phyloP scores from a whole-genome alignment of 176 grass and related monocot species.

The Musa beccarii region DNA sequence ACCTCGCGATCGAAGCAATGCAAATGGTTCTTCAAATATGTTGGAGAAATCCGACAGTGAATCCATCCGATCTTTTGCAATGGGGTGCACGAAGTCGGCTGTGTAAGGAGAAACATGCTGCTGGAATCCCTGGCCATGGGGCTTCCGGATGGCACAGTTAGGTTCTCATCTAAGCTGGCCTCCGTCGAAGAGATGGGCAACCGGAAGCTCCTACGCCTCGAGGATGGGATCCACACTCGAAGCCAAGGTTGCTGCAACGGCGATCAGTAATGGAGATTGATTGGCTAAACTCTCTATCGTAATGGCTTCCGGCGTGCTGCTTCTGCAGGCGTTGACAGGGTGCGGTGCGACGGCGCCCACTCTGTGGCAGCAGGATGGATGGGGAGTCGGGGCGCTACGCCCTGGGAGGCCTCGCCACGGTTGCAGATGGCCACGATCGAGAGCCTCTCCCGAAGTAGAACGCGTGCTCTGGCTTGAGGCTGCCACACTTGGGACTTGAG shows the following conservation, averaged over 20 bases:
- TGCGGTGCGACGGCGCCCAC: slow-evolving; percentile 65
- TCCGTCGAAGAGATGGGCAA: slow-evolving; percentile 32
- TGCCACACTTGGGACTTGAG: neutral
- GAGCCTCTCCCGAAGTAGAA: slow-evolving; percentile 36
- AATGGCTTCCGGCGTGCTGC: neutral
- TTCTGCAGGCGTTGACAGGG: slow-evolving; percentile 40
- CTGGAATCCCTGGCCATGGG: slow-evolving; percentile 54
- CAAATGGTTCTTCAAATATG: neutral
- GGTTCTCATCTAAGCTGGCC: slow-evolving; percentile 53
- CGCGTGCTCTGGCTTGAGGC: slow-evolving; percentile 37
- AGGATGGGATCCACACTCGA: slow-evolving; percentile 54
- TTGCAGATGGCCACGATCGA: slow-evolving; percentile 27
- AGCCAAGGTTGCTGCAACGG: slow-evolving; percentile 36
- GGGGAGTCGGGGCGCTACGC: slow-evolving; percentile 29
- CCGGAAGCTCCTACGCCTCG: slow-evolving; percentile 29
- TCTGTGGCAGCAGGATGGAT: slow-evolving; percentile 54
- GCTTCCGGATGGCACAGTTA: slow-evolving; percentile 43
- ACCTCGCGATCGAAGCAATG: neutral
- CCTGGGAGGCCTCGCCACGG: slow-evolving; percentile 40
- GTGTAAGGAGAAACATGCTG: slow-evolving; percentile 38
- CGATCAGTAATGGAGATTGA: neutral
- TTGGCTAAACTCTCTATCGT: neutral
- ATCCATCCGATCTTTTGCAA: neutral
- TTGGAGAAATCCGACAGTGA: slow-evolving; percentile 3
- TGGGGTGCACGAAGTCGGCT: slow-evolving; percentile 3